Percentiles rank a stretch among this genome's conserved stretches.
These are phyloP conservation scores for Furcasterigmium sp. DNA, from an alignment of 2,329 filamentous ascomycete genomes.

Conservation along the genomic window DNA sequence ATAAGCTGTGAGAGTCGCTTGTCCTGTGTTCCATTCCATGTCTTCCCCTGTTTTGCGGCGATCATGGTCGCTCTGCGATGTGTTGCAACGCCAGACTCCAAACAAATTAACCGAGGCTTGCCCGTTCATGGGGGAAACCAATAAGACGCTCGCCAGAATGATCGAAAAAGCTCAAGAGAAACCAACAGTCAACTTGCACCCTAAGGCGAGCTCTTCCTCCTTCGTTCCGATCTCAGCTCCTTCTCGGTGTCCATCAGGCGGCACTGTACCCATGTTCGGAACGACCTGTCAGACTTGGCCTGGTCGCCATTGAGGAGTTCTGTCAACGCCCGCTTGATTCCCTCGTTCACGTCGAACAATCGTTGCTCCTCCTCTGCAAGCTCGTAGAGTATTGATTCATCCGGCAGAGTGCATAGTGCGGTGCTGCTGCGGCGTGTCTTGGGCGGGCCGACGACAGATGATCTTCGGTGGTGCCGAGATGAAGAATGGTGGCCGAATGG, in stretches of 20 bases:
- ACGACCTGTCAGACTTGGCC: conserved; percentile 43
- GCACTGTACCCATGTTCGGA: conserved; percentile 54
- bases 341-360: conserved; percentile 52
- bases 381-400: conserved; percentile 42
- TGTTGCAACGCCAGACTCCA: too few species aligned
- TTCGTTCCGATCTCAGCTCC: conserved; percentile 48
- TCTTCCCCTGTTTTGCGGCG: too few species aligned
- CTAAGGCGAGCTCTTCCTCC: conserved; percentile 24
- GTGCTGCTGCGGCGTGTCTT: conserved; percentile 10
- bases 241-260: conserved; percentile 56
- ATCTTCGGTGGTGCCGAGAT: conserved; percentile 35
- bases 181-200: too few species aligned
- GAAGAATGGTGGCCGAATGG: conserved; percentile 13
- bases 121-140: too few species aligned
- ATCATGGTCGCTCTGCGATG: too few species aligned
- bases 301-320: conserved; percentile 56
- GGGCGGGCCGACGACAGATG: conserved; percentile 15
- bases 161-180: too few species aligned
- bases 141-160: too few species aligned
- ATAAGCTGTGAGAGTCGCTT: too few species aligned
- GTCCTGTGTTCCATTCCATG: too few species aligned
- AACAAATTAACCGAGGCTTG: too few species aligned
- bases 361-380: conserved; percentile 48
- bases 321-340: conserved; percentile 56
- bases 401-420: conserved; percentile 31